These are phyloP conservation scores for Urostyla sp. DNA, from an alignment of 73 alveolate genomes.

Conservation along the genomic window DNA sequence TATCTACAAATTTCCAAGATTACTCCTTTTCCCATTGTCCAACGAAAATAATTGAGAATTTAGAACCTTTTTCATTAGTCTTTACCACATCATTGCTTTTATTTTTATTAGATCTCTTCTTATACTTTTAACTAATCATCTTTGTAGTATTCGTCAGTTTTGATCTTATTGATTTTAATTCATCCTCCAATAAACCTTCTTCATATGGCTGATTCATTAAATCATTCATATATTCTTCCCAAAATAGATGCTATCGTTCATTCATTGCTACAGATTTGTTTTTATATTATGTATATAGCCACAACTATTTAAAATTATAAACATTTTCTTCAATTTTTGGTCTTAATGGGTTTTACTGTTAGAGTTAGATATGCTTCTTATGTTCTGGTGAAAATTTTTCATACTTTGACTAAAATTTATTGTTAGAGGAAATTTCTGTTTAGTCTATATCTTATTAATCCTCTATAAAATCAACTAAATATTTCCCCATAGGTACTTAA, in stretches of 20 bases:
- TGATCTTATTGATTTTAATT: slow-evolving; percentile 25
- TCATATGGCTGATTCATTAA: slow-evolving; percentile 37
- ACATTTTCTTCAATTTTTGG: slow-evolving; percentile 38
- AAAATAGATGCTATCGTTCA: slow-evolving; percentile 25
- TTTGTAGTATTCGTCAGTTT: slow-evolving; percentile 40
- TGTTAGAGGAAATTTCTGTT: background rate
- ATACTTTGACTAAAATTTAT: background rate
- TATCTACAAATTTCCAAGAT: slow-evolving; percentile 41
- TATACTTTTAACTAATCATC: slow-evolving; percentile 40
- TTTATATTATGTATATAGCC: slow-evolving; percentile 14
- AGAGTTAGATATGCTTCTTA: slow-evolving; percentile 18
- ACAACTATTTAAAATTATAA: slow-evolving; percentile 12
- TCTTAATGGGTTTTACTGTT: slow-evolving; percentile 20
- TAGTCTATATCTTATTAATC: background rate
- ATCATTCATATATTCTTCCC: slow-evolving; percentile 55
- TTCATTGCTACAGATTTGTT: slow-evolving; percentile 15
- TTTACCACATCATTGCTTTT: background rate
- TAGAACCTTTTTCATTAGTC: slow-evolving; percentile 3
- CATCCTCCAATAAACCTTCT: slow-evolving; percentile 44
- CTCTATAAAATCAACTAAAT: slow-evolving; percentile 1
- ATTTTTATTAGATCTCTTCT: slow-evolving; percentile 20
- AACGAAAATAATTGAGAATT: slow-evolving; percentile 30
- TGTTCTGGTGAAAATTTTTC: slow-evolving; percentile 46
- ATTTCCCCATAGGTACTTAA: slow-evolving; percentile 27
- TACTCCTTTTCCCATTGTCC: slow-evolving; percentile 50